Percentiles rank a stretch among this genome's conserved stretches.
phyloP scores from a whole-genome alignment of 768 basidiomycete species.

The Agrocybe pediades region DNA sequence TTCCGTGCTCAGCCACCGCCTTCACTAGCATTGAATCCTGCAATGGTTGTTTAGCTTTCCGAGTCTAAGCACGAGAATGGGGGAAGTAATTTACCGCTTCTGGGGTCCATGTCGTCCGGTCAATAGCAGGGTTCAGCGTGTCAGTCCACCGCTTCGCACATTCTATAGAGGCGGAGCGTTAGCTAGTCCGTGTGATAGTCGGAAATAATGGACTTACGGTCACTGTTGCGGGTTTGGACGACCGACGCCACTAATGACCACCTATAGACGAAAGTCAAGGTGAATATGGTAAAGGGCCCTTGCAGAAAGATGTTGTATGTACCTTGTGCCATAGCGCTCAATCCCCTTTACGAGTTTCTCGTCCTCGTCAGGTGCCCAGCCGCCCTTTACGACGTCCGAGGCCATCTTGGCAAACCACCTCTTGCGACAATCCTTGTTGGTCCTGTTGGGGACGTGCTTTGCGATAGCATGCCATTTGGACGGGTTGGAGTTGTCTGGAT shows the following conservation, averaged over 20 bases:
- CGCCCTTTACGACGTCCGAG: constrained; percentile 61
- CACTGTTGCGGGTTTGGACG: constrained; percentile 58
- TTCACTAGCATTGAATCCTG: constrained; percentile 56
- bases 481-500: constrained; percentile 55
- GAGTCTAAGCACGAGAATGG: not conserved
- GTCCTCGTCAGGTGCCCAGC: constrained; percentile 64
- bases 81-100: constrained; percentile 42
- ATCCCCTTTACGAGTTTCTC: constrained; percentile 58
- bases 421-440: constrained; percentile 67
- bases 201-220: constrained; percentile 42
- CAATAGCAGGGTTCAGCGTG: constrained; percentile 61
- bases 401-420: constrained; percentile 69
- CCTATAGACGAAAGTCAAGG: constrained; percentile 27
- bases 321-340: constrained; percentile 58
- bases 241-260: constrained; percentile 62
- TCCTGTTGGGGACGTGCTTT: constrained; percentile 62
- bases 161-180: constrained; percentile 33
- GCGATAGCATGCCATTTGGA: constrained; percentile 66
- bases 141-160: constrained; percentile 67
- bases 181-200: constrained; percentile 14
- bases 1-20: constrained; percentile 57
- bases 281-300: not conserved
- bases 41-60: constrained; percentile 6
- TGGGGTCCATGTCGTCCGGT: constrained; percentile 59
- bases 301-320: constrained; percentile 2